Conservation (phyloP, 345 rosid genomes). For the Heritiera littoralis region DNA sequence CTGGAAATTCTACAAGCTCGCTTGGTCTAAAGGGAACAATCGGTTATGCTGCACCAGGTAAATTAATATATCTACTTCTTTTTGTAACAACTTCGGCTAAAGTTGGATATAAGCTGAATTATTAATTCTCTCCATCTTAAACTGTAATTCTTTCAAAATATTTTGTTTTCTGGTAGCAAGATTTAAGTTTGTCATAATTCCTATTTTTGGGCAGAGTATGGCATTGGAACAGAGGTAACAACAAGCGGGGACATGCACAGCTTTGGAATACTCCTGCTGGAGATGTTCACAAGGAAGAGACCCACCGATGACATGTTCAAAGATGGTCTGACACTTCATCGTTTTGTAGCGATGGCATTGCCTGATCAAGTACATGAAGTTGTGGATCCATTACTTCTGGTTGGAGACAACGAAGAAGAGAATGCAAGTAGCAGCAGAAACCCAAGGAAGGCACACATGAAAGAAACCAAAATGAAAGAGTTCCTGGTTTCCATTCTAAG, state of each 20-base stretch:
- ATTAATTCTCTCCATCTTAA: too few relatives aligned
- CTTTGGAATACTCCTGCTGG: slow-evolving; percentile 33
- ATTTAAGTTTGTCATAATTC: neutral
- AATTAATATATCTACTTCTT: too few relatives aligned
- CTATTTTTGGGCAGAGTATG: slow-evolving; percentile 33
- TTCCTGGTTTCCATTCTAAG: slow-evolving; percentile 25
- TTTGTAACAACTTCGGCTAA: too few relatives aligned
- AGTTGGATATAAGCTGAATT: too few relatives aligned
- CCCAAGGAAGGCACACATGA: neutral
- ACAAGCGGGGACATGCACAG: slow-evolving; percentile 41
- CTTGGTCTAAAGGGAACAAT: too few relatives aligned
- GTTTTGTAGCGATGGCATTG: slow-evolving; percentile 25
- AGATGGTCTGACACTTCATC: slow-evolving; percentile 30
- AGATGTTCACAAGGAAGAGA: slow-evolving; percentile 42
- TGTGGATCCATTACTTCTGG: slow-evolving; percentile 18
- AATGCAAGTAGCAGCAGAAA: neutral
- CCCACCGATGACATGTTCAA: slow-evolving; percentile 32
- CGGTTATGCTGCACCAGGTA: too few relatives aligned
- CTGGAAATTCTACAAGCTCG: too few relatives aligned
- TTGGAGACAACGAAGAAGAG: slow-evolving; percentile 6
- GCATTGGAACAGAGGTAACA: slow-evolving; percentile 40
- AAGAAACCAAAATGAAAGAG: neutral
- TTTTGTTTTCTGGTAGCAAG: neutral
- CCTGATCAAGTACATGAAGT: slow-evolving; percentile 18
- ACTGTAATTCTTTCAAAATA: neutral